phyloP scores from a whole-genome alignment of 2,329 filamentous ascomycete genomes.

The Trichoderma sp. region DNA sequence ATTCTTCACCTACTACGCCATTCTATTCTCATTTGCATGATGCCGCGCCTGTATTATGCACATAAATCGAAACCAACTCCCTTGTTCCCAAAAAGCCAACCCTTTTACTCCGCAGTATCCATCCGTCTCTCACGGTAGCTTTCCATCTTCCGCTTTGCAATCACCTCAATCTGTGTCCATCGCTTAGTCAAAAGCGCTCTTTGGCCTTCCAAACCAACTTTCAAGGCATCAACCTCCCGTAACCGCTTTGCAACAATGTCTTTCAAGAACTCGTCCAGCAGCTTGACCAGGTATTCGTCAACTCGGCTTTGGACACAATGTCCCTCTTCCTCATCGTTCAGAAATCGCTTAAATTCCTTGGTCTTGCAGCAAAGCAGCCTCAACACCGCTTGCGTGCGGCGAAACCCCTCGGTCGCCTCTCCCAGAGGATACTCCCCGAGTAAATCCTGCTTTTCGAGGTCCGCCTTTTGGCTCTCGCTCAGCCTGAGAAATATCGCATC shows the following conservation, averaged over 20 bases:
- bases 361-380: constrained; percentile 41
- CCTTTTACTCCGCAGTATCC: background rate
- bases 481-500: constrained; percentile 48
- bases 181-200: constrained; percentile 5
- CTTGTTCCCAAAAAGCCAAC: too few species aligned
- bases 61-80: background rate
- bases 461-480: constrained; percentile 39
- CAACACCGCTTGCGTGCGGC: constrained; percentile 57
- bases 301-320: background rate
- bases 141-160: background rate
- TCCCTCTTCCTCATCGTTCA: constrained; percentile 41
- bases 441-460: constrained; percentile 49
- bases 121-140: background rate
- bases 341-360: constrained; percentile 43
- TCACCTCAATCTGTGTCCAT: constrained; percentile 9
- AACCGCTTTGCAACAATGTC: background rate
- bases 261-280: constrained; percentile 1
- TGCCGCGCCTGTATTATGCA: background rate
- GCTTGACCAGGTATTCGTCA: background rate
- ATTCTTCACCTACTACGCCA: background rate
- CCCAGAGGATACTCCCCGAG: constrained; percentile 56
- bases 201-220: background rate
- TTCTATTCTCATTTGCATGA: background rate
- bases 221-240: background rate
- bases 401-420: constrained; percentile 46